Percentiles rank a stretch among this genome's conserved stretches.
These are phyloP conservation scores for Sporisorium sorghi DNA, from an alignment of 1,284 basidiomycete genomes.

Conservation along the genomic window DNA sequence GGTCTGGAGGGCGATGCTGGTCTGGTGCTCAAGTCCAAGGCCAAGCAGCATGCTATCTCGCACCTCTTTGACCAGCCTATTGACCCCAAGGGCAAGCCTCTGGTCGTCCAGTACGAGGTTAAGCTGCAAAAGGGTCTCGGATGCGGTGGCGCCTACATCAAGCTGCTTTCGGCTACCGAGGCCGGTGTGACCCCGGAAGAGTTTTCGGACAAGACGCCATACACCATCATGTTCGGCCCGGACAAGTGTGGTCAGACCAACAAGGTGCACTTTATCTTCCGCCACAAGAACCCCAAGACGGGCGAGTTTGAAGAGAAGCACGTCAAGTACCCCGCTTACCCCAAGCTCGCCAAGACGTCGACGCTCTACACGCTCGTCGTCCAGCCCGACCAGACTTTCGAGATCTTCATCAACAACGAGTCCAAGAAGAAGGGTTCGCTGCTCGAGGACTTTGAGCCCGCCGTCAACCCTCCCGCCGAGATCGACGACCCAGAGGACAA, in stretches of 20 bases:
- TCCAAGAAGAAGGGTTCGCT: slow-evolving; percentile 77
- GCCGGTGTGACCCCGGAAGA: slow-evolving; percentile 65
- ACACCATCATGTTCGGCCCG: slow-evolving; percentile 70
- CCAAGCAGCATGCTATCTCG: slow-evolving; percentile 96
- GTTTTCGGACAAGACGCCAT: slow-evolving; percentile 68
- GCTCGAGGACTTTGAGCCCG: slow-evolving; percentile 92
- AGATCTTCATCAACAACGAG: slow-evolving; percentile 91
- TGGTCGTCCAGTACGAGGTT: slow-evolving; percentile 94
- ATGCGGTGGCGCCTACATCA: slow-evolving; percentile 99
- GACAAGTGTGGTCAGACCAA: slow-evolving; percentile 68
- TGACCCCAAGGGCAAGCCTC: slow-evolving; percentile 85
- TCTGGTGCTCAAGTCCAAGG: slow-evolving; percentile 77
- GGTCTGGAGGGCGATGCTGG: slow-evolving; percentile 70
- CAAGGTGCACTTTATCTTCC: slow-evolving; percentile 70
- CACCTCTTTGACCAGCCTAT: slow-evolving; percentile 84
- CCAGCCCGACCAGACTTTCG: slow-evolving; percentile 93
- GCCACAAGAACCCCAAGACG: slow-evolving; percentile 66
- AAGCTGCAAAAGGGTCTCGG: slow-evolving; percentile 99
- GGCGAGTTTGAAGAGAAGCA: slow-evolving; percentile 93
- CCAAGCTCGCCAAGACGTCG: slow-evolving; percentile 71
- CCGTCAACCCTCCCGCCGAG: slow-evolving; percentile 91
- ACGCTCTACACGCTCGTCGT: slow-evolving; percentile 74
- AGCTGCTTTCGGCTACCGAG: slow-evolving; percentile 78
- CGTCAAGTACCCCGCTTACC: slow-evolving; percentile 82
- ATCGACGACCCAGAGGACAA: slow-evolving; percentile 91